Conservation (phyloP, 2,329 filamentous ascomycete genomes). For the Pseudocercospora cruenta region DNA sequence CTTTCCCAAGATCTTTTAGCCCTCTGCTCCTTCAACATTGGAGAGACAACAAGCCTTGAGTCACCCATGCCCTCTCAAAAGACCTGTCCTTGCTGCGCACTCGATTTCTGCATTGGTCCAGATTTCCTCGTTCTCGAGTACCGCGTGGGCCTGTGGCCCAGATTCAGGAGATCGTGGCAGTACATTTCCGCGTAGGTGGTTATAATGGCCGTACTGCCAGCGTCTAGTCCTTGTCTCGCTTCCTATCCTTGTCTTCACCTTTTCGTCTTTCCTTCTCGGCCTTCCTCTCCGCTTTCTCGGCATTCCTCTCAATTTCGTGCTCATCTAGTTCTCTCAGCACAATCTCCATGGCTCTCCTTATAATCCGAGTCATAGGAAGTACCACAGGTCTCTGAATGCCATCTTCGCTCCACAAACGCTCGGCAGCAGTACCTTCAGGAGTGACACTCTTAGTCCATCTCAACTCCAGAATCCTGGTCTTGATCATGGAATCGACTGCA, state of each 20-base stretch:
- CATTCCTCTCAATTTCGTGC: background rate
- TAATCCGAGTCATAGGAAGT: conserved; percentile 24
- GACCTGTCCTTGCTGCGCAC: too few relatives aligned
- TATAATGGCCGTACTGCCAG: background rate
- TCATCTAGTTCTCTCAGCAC: conserved; percentile 21
- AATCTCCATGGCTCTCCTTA: conserved; percentile 26
- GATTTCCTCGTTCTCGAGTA: too few relatives aligned
- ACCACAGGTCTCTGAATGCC: conserved; percentile 24
- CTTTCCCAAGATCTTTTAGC: too few relatives aligned
- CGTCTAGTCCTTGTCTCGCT: background rate
- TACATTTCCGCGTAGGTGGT: too few relatives aligned
- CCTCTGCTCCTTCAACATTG: too few relatives aligned
- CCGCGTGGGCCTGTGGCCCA: too few relatives aligned
- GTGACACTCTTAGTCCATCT: conserved; percentile 25
- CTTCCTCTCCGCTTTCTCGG: conserved; percentile 1
- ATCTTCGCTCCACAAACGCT: conserved; percentile 23
- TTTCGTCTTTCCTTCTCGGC: background rate
- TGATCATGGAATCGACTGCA: conserved; percentile 26
- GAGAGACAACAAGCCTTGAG: too few relatives aligned
- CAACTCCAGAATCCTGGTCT: conserved; percentile 26
- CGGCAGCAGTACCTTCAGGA: conserved; percentile 20
- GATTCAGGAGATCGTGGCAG: too few relatives aligned
- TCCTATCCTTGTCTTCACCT: background rate
- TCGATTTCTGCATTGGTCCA: too few relatives aligned
- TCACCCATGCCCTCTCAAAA: too few relatives aligned